Evolutionary conservation across 2,329 filamentous ascomycete species (phyloP).

Genomic region (Fusarium sp.): DNA sequence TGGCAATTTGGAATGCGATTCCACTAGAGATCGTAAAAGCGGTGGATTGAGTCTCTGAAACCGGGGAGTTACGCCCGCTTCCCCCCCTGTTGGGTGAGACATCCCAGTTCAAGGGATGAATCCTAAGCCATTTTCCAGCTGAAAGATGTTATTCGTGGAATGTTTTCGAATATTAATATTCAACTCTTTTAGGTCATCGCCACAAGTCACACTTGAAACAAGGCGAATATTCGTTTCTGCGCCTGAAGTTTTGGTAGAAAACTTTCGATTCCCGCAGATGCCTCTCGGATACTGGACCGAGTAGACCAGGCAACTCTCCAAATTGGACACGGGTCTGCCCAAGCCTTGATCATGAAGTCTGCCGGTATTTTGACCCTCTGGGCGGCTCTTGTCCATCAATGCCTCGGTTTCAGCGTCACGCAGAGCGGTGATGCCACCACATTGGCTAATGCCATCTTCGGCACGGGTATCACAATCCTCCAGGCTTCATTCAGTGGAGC

Average conservation of each 20-base stretch:
- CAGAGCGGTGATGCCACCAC: neutral
- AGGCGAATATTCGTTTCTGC: neutral
- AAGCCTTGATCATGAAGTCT: neutral
- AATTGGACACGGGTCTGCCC: neutral
- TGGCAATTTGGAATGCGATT: neutral
- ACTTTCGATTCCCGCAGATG: neutral
- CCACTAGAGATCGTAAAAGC: neutral
- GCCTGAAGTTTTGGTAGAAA: neutral
- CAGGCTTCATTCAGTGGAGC: slow-evolving; percentile 10
- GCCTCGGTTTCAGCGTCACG: neutral
- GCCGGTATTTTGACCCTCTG: neutral
- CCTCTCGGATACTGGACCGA: neutral
- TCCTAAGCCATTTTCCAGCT: neutral
- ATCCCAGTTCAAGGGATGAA: neutral
- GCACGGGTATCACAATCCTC: slow-evolving; percentile 1
- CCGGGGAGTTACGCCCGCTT: neutral
- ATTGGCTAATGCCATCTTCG: slow-evolving; percentile 22
- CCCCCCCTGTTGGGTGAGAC: neutral
- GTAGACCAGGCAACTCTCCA: neutral
- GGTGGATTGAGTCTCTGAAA: neutral
- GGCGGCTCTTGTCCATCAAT: neutral
- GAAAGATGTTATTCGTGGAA: neutral
- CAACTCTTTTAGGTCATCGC: neutral
- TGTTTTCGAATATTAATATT: neutral
- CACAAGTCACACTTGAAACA: neutral